These are phyloP conservation scores for Solanum gracilifrons DNA, from an alignment of 257 asterid species.

Conservation along the genomic window DNA sequence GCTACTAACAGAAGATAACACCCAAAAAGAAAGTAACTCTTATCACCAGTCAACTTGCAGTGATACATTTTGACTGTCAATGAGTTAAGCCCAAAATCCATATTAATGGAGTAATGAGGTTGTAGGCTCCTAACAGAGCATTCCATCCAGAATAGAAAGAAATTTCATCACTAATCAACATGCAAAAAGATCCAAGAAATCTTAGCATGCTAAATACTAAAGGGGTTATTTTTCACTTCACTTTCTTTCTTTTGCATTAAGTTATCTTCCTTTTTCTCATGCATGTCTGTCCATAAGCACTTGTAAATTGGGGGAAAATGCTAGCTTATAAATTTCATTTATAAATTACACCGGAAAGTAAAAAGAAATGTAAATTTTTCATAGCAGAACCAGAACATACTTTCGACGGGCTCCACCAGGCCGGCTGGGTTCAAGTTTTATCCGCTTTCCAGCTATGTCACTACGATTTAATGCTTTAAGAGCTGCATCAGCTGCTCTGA, in stretches of 20 bases:
- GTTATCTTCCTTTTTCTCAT: background rate
- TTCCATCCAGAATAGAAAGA: background rate
- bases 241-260: background rate
- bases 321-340: background rate
- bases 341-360: background rate
- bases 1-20: background rate
- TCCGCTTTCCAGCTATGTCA: constrained; percentile 91
- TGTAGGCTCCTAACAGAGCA: background rate
- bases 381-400: constrained; percentile 16
- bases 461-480: constrained; percentile 82
- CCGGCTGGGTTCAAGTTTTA: constrained; percentile 95
- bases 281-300: background rate
- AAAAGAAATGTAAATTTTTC: background rate
- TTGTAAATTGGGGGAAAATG: background rate
- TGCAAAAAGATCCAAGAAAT: background rate
- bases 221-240: background rate
- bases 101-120: background rate
- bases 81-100: background rate
- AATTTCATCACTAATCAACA: background rate
- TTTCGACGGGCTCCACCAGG: constrained; percentile 98
- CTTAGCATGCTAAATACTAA: background rate
- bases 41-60: background rate
- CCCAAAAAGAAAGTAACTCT: background rate
- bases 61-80: background rate
- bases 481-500: constrained; percentile 94